Evolutionary conservation across 2,329 filamentous ascomycete genomes (phyloP).

Genomic region (Trichophyton simii): DNA sequence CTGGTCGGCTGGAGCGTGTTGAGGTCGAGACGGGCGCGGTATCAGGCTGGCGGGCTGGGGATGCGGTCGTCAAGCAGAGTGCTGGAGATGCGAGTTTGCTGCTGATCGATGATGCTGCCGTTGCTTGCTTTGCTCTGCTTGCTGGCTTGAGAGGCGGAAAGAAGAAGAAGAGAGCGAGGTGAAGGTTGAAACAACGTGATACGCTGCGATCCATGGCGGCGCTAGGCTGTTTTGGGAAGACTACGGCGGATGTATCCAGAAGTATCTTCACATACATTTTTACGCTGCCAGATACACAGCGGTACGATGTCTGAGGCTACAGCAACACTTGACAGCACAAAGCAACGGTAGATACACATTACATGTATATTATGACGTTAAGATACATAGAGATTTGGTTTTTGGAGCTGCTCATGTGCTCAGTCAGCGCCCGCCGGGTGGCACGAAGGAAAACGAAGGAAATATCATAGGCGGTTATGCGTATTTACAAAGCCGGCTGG

Average conservation of each 20-base stretch:
- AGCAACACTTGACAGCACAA: not conserved
- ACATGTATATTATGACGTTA: not conserved
- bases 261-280: not conserved
- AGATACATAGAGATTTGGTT: not conserved
- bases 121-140: not conserved
- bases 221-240: not conserved
- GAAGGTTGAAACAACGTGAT: slow-evolving; percentile 4
- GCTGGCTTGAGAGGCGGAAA: not conserved
- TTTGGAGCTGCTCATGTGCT: not conserved
- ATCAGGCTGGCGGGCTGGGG: not conserved
- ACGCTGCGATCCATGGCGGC: not conserved
- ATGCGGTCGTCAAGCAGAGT: not conserved
- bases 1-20: not conserved
- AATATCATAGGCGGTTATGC: not conserved
- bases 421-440: not conserved
- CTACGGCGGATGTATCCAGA: not conserved
- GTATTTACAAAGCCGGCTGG: not conserved
- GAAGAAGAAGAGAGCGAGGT: not conserved
- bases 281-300: not conserved
- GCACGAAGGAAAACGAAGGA: not conserved
- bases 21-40: not conserved
- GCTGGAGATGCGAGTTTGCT: not conserved
- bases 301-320: not conserved
- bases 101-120: not conserved
- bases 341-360: not conserved